These are phyloP conservation scores for Drechslerella stenobrocha DNA, from an alignment of 2,329 filamentous ascomycete genomes.

Conservation along the genomic window DNA sequence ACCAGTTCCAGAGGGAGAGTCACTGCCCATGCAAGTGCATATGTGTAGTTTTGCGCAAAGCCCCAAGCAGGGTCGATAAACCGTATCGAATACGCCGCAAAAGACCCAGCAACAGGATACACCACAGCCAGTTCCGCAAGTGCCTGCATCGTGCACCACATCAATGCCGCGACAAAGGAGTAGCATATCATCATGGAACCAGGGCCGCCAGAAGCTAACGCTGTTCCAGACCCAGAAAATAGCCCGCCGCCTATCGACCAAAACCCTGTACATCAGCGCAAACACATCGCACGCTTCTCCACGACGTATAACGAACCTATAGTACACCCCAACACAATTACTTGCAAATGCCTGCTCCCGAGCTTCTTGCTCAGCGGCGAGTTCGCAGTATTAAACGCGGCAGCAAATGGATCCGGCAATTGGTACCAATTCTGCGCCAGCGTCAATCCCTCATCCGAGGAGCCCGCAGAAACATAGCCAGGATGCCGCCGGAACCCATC, in stretches of 20 bases:
- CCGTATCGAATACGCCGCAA: constrained; percentile 65
- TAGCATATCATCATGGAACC: constrained; percentile 56
- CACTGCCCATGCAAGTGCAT: constrained; percentile 60
- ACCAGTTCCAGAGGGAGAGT: constrained; percentile 63
- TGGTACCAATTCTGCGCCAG: constrained; percentile 44
- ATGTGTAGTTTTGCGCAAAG: constrained; percentile 63
- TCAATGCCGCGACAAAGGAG: constrained; percentile 63
- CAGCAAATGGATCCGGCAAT: constrained; percentile 40
- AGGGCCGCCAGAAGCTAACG: constrained; percentile 59
- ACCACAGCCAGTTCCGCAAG: constrained; percentile 66
- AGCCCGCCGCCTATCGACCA: constrained; percentile 61
- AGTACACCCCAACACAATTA: constrained; percentile 39
- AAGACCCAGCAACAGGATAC: constrained; percentile 66
- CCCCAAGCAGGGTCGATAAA: constrained; percentile 66
- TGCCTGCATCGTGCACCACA: constrained; percentile 64
- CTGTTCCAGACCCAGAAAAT: constrained; percentile 65
- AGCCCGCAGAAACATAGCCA: constrained; percentile 23
- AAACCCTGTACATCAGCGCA: background rate
- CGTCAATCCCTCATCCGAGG: constrained; percentile 21
- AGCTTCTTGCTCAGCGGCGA: constrained; percentile 36
- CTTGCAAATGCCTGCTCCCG: constrained; percentile 37
- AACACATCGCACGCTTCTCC: background rate
- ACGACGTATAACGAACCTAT: constrained; percentile 17
- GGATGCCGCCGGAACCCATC: constrained; percentile 43
- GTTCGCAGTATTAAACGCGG: constrained; percentile 40